Evolutionary conservation across 2,329 filamentous ascomycete genomes (phyloP), one percentile per base, ranked within the genome.

Genomic region (Fusarium multiceps): DNA sequence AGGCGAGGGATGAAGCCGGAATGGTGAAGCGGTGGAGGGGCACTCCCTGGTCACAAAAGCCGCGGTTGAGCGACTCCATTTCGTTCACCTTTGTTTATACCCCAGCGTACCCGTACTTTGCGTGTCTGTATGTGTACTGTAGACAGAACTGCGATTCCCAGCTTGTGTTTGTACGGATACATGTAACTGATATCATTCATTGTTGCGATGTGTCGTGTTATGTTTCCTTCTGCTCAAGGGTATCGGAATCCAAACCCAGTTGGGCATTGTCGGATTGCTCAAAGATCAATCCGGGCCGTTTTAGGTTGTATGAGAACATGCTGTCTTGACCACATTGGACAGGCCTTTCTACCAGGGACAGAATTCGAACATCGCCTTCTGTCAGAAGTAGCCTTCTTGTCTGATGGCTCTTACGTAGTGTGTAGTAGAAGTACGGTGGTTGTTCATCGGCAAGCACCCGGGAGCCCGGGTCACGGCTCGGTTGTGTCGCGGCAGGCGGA

Each of bases 1-100:
- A 69, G 67, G 67, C 67, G 67, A 69, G 62, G 67, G 67, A 68
- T 63, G 66, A 70, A 69, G 67, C 66, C 67, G 66, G 67, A 63
- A 56, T 66, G 66, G 67, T 63, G 54, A 63, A 69, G 67, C 66
- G 67, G 67, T 69, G 66, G 67, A 66, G 60, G 62, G 55, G 66
- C 46, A 68, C 68, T 42, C 62, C 67, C 67, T 63, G 66, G 67
- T 68, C 62, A 59, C 34, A 43, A 63, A 69, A 59, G 62, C 54
- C 58, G 62, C 49, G 55, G 53, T 55, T 58, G 66, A 67, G 49
- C 32, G 62, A 54, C 54, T 70, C 57, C 60, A 54, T 68, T 54
- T 53, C 51, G 53, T 49, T 68, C 40, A 58, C 57, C 51, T 65
- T 53, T 62, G 51, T 68, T 68, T 68, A 63, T 64, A 62, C 53